Percentiles rank a stretch among this genome's conserved stretches.
These are phyloP conservation scores for Linnemannia hyalina DNA, from an alignment of 192 early-diverging fungal species.

Conservation along the genomic window DNA sequence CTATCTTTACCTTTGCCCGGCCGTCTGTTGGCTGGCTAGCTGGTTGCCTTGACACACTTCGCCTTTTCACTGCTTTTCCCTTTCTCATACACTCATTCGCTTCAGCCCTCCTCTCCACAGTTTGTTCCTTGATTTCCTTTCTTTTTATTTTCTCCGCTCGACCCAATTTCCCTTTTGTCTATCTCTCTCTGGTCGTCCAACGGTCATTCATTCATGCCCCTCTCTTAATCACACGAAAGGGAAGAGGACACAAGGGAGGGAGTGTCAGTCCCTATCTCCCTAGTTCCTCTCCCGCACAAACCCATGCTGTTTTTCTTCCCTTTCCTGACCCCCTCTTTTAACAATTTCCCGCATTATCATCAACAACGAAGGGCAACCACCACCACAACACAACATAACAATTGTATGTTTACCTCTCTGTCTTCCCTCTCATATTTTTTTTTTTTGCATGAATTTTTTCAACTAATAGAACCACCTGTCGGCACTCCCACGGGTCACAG, in stretches of 20 bases:
- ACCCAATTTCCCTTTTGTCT: background rate
- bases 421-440: background rate
- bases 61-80: background rate
- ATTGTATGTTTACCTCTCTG: background rate
- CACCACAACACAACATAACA: background rate
- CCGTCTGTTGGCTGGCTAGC: background rate
- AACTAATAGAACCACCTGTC: constrained; percentile 7
- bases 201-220: background rate
- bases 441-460: background rate
- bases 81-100: background rate
- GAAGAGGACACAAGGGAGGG: background rate
- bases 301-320: background rate
- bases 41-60: background rate
- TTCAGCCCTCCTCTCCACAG: constrained; percentile 2
- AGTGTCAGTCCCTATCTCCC: background rate
- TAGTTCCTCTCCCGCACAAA: background rate
- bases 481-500: constrained; percentile 15
- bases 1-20: background rate
- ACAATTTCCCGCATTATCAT: background rate
- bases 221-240: background rate
- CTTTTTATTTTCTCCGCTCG: background rate
- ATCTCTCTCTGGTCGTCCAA: background rate
- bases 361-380: constrained; percentile 7
- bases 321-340: background rate
- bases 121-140: background rate